Percentiles rank a stretch among this genome's conserved stretches.
phyloP scores from a whole-genome alignment of 345 rosid species.

The Ricinus communis region DNA sequence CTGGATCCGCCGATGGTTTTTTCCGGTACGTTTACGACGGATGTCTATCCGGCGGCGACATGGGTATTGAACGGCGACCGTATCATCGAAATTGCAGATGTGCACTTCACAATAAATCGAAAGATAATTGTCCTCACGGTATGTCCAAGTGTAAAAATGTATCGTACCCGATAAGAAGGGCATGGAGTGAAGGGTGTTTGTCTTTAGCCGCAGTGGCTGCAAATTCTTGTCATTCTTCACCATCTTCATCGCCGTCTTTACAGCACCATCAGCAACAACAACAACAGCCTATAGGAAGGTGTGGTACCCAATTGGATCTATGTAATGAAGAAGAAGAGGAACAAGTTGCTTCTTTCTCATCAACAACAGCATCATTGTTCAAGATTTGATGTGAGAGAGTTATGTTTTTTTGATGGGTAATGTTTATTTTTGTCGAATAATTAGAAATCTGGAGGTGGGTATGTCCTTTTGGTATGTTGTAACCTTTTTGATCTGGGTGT shows the following conservation, averaged over 20 bases:
- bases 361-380: background rate
- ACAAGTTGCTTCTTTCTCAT: background rate
- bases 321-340: background rate
- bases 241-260: constrained; percentile 42
- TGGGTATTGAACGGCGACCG: constrained; percentile 54
- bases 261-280: background rate
- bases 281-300: background rate
- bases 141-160: constrained; percentile 31
- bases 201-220: constrained; percentile 21
- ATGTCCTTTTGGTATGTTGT: too few species aligned
- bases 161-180: constrained; percentile 52
- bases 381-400: too few species aligned
- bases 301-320: background rate
- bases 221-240: constrained; percentile 31
- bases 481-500: too few species aligned
- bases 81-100: constrained; percentile 67
- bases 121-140: constrained; percentile 27
- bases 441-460: background rate
- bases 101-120: constrained; percentile 45
- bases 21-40: constrained; percentile 55
- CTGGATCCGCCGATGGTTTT: constrained; percentile 57
- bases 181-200: constrained; percentile 70
- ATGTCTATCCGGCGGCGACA: constrained; percentile 48
- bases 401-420: background rate
- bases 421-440: background rate